A percentile compares a stretch with the other conserved stretches of the same genome.
Evolutionary conservation across 345 rosid genomes (phyloP).

Genomic region (Hibiscus tridactylites): DNA sequence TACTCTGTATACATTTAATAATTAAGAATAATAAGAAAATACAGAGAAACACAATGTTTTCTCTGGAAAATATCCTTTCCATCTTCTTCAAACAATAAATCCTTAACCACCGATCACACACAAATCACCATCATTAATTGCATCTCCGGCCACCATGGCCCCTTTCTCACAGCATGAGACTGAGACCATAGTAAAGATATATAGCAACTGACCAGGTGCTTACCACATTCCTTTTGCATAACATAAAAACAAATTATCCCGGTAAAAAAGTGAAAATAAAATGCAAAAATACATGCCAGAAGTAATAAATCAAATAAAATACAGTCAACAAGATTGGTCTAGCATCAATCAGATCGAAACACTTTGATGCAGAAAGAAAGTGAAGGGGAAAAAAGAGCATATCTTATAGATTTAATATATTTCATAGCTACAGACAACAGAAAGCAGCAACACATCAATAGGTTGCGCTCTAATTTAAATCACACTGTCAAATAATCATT

Average conservation of each 20-base stretch:
- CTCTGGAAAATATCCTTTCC: no score
- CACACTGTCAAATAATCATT: background rate
- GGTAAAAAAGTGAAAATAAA: background rate
- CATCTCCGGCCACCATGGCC: no score
- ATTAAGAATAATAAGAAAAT: no score
- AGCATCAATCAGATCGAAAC: background rate
- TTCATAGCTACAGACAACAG: background rate
- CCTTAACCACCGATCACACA: no score
- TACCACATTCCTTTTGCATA: background rate
- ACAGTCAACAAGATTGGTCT: background rate
- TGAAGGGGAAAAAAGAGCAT: background rate
- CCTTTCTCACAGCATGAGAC: no score
- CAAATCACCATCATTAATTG: no score
- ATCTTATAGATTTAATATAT: background rate
- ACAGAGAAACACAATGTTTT: no score
- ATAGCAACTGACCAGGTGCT: background rate
- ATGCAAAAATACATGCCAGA: background rate
- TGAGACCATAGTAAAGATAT: background rate
- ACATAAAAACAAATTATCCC: background rate
- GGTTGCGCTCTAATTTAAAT: background rate
- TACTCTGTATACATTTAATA: no score
- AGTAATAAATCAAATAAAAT: background rate
- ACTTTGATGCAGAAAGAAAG: background rate
- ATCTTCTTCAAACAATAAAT: no score
- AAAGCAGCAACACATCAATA: background rate